phyloP scores from a whole-genome alignment of 23 red algal genomes.

The Gracilaria caudata region DNA sequence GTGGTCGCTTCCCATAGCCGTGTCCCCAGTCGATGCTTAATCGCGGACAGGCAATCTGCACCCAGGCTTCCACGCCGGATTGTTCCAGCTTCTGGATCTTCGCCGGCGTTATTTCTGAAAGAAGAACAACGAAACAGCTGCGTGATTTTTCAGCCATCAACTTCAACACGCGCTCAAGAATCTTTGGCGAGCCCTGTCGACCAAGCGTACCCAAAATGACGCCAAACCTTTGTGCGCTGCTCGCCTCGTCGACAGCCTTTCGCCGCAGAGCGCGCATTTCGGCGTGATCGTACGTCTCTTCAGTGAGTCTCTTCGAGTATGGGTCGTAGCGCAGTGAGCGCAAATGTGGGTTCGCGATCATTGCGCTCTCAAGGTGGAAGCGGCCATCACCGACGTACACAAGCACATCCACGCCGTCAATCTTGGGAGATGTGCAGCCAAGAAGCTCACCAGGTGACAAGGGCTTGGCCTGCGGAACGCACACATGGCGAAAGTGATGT shows the following conservation, averaged over 20 bases:
- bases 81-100: slow-evolving; percentile 72
- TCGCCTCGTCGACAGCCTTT: slow-evolving; percentile 50
- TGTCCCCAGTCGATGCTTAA: slow-evolving; percentile 99
- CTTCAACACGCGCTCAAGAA: slow-evolving; percentile 63
- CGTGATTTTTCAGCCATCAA: slow-evolving; percentile 35
- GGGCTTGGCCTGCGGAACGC: slow-evolving; percentile 82
- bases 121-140: slow-evolving; percentile 71
- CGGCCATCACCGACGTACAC: slow-evolving; percentile 96
- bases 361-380: slow-evolving; percentile 95
- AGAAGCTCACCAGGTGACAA: slow-evolving; percentile 98
- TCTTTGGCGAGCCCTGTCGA: slow-evolving; percentile 86
- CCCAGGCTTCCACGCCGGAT: slow-evolving; percentile 89
- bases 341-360: slow-evolving; percentile 93
- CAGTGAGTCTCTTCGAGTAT: slow-evolving; percentile 84
- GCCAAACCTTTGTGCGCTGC: slow-evolving; percentile 62
- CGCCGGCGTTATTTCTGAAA: slow-evolving; percentile 86
- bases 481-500: slow-evolving; percentile 20
- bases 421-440: slow-evolving; percentile 88
- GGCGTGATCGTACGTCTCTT: slow-evolving; percentile 82
- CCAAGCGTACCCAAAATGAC: slow-evolving; percentile 95
- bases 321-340: slow-evolving; percentile 92
- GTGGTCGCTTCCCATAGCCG: slow-evolving; percentile 63
- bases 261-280: slow-evolving; percentile 77
- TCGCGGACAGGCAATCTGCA: slow-evolving; percentile 97
- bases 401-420: slow-evolving; percentile 63